Base-by-base conservation (phyloP, 148 eudicot species). In the Linanthus parryae region DNA sequence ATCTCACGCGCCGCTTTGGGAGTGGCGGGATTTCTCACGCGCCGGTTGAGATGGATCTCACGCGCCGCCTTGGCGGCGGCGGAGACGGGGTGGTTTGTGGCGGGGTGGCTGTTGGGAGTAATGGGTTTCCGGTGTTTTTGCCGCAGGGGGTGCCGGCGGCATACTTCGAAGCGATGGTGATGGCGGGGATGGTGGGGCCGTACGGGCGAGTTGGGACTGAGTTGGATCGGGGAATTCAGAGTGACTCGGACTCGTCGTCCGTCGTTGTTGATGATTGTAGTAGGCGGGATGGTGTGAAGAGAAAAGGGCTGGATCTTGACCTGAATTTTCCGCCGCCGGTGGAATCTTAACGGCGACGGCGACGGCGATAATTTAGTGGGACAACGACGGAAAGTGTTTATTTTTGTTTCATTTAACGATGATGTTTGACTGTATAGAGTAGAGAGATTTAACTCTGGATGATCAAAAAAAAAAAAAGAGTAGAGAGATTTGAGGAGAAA, bases 231-330 rank as follows among this genome's bases (percentile, higher is more conserved):
- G 61, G 54, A 7, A 15, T 57, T 28, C 58, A 25, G 58, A 69
- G 68, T 47, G 73, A 69, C 11, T 57, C 73, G 26, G 68, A 57
- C 29, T 63, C 73, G 33, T 69, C 73, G 2, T 62, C 73, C 0
- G 59, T 57, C 0, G 64, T 63, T 0, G 73, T 5, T 33, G n/a
- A n/a, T n/a, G n/a, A 62, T 35, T 35, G 54, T 25, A 62, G 56
- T 46, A 40, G 42, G 8, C 41, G 23, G 1, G 67, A 26, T 34
- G 28, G 23, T 10, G 29, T 18, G 13, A 44, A 18, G 2, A 22
- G 19, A 4, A 38, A 24, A 4, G 7, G 54, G 2, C 46, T 56
- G 1, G 44, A 44, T 37, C 26, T 69, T 7, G 73, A 69, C 43
- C 68, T 69, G 15, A 69, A 69, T 51, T 37, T 57, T n/a, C 57